Base-by-base conservation (phyloP, 139 green algal species). In the Mesotaenium endlicherianum region DNA sequence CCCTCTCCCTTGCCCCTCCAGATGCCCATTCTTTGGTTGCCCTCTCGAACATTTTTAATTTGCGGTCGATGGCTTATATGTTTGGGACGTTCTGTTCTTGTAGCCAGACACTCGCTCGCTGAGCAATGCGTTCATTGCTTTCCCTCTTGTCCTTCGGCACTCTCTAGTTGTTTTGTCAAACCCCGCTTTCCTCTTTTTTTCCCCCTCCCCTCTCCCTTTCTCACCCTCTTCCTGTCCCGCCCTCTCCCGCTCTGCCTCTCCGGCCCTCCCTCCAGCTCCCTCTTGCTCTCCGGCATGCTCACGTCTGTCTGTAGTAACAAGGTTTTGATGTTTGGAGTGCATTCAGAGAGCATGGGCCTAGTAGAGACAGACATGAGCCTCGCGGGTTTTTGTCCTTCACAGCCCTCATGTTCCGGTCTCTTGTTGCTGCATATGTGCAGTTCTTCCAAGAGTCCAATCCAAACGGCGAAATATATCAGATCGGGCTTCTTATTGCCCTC, bases 391-490 rank as follows among this genome's bases (percentile, higher is more conserved):
- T 74, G 8, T 74, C 60, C 36, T 43, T 8, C 44, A 40, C 70
- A 69, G 17, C 36, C 44, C 43, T 78, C 36, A 16, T 78, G 11
- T 69, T 60, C 44, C 42, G 5, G 11, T 11, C 42, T 78, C 70
- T 38, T 30, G 11, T 14, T 34, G 5, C 42, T 78, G 11, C 70
- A 69, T 69, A 14, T 78, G 70, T 78, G 70, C 70, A 78, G 70
- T 78, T 78, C 49, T 78, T 78, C 49, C 70, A 78, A 6, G 38
- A 78, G n/a, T 38, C 5, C 8, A 78, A 78, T 8, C 70, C 70
- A 49, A 78, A 78, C 70, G 41, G 70, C 20, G 70, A 78, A 55
- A 38, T 78, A 6, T 78, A 78, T 53, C 70, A 78, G 70, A 44
- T 44, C 42, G 70, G 70, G 3, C 31, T 78, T 5, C 5, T 78